These are phyloP conservation scores for Fraxinus greggii DNA, from an alignment of 305 asterid species.

Conservation along the genomic window DNA sequence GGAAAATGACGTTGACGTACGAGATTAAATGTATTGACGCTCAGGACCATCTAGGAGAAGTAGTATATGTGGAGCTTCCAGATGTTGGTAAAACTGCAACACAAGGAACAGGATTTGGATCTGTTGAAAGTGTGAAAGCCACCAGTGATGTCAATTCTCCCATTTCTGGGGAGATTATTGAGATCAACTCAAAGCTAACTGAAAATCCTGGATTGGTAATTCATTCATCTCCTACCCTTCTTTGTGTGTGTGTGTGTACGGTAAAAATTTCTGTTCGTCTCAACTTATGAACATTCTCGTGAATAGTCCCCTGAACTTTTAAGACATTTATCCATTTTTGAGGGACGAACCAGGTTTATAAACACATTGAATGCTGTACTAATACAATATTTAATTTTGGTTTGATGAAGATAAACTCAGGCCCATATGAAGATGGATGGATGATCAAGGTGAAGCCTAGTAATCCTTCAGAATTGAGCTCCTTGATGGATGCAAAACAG, in stretches of 20 bases:
- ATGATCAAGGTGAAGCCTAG: constrained; percentile 87
- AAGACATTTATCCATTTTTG: neutral
- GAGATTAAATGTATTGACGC: neutral
- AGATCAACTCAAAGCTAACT: constrained; percentile 60
- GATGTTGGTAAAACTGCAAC: constrained; percentile 56
- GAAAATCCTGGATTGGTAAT: constrained; percentile 79
- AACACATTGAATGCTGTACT: neutral
- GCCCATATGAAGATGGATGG: constrained; percentile 95
- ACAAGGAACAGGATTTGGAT: constrained; percentile 57
- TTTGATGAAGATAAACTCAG: constrained; percentile 59
- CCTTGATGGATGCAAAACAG: constrained; percentile 60
- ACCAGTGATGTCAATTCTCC: constrained; percentile 86
- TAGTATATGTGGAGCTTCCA: constrained; percentile 89
- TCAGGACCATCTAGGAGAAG: constrained; percentile 87
- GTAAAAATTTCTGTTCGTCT: neutral
- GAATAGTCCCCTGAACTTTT: neutral
- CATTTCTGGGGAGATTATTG: constrained; percentile 81
- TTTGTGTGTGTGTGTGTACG: neutral
- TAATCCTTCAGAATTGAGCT: constrained; percentile 56
- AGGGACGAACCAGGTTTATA: neutral
- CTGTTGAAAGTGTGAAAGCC: constrained; percentile 96
- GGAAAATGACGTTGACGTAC: neutral
- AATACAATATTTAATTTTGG: neutral
- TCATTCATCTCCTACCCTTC: neutral
- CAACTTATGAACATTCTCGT: neutral